Conservation (phyloP, 2,329 filamentous ascomycete species). For the Phaeosphaeria sp. region DNA sequence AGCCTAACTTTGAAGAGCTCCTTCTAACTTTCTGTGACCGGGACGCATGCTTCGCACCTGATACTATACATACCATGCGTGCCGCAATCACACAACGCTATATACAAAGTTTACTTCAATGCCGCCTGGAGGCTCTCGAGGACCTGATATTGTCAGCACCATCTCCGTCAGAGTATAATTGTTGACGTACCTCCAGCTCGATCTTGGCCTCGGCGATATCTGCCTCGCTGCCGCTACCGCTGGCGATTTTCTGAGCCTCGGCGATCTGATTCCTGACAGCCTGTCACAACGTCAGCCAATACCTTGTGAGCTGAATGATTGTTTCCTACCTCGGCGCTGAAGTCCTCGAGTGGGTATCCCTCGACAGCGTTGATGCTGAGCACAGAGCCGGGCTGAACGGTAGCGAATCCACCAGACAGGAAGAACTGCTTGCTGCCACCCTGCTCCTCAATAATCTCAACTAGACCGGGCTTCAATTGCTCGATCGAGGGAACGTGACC, state of each 20-base stretch:
- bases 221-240: conserved; percentile 89
- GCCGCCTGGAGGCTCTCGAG: conserved; percentile 82
- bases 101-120: conserved; percentile 73
- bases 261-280: conserved; percentile 87
- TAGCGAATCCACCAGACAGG: conserved; percentile 95
- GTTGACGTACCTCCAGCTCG: conserved; percentile 83
- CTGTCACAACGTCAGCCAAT: conserved; percentile 44
- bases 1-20: conserved; percentile 32
- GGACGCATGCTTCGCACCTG: conserved; percentile 35
- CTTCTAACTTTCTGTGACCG: conserved; percentile 43
- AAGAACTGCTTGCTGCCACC: conserved; percentile 96
- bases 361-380: conserved; percentile 99
- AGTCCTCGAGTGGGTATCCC: conserved; percentile 92
- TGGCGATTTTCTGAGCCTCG: conserved; percentile 94
- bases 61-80: conserved; percentile 47
- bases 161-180: conserved; percentile 10
- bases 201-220: conserved; percentile 99
- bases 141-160: conserved; percentile 64
- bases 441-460: conserved; percentile 94
- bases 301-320: neutral
- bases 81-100: conserved; percentile 39
- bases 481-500: conserved; percentile 99
- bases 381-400: conserved; percentile 91
- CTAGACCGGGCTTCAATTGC: conserved; percentile 94
- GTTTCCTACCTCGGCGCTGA: conserved; percentile 75